phyloP scores from a whole-genome alignment of 1,284 basidiomycete genomes.

The Cystobasidium slooffiae region DNA sequence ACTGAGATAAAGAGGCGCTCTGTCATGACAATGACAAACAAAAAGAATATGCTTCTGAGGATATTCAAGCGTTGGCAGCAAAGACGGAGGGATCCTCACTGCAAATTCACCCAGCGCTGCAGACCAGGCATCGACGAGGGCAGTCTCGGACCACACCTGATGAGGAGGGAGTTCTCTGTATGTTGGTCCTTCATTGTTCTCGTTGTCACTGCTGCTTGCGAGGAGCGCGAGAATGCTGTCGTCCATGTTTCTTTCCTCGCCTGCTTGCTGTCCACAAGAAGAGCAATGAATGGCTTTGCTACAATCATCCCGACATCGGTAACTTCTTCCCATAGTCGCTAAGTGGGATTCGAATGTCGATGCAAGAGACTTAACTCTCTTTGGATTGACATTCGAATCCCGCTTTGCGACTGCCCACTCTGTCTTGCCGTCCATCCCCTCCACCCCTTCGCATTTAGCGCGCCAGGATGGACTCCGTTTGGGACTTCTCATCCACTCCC shows the following conservation, averaged over 20 bases:
- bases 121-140: slow-evolving; percentile 24
- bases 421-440: no score
- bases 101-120: slow-evolving; percentile 27
- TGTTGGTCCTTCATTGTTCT: background rate
- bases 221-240: slow-evolving; percentile 12
- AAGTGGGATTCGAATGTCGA: no score
- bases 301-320: background rate
- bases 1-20: slow-evolving; percentile 3
- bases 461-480: no score
- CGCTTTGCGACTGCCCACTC: no score
- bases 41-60: no score
- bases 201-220: background rate
- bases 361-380: no score
- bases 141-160: slow-evolving; percentile 18
- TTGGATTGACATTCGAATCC: no score
- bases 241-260: background rate
- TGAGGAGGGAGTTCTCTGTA: slow-evolving; percentile 1
- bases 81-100: background rate
- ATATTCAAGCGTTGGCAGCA: background rate
- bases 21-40: background rate
- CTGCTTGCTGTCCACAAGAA: background rate
- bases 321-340: no score
- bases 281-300: background rate
- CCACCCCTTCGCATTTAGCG: no score
- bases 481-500: no score